Evolutionary conservation across 2,329 filamentous ascomycete species (phyloP).

Genomic region (Sclerotinia minor): DNA sequence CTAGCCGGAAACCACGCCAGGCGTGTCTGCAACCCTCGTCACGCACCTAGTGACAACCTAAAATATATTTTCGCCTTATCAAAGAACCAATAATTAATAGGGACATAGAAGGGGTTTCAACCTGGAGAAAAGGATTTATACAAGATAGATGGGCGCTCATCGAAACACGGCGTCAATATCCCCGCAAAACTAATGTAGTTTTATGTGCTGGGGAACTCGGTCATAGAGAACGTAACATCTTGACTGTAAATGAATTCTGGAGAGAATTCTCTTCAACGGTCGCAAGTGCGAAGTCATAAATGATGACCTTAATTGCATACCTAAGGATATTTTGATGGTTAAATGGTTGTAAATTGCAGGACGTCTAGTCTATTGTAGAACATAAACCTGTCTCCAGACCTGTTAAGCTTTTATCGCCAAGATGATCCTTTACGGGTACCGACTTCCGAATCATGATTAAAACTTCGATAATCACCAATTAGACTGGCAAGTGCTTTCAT

Average conservation of each 20-base stretch:
- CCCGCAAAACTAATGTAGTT: neutral
- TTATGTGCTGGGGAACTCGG: neutral
- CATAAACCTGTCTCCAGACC: neutral
- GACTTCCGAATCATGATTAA: neutral
- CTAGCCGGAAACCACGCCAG: neutral
- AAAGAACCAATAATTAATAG: neutral
- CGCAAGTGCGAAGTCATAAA: neutral
- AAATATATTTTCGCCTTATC: neutral
- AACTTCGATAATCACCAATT: neutral
- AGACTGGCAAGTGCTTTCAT: constrained; percentile 1
- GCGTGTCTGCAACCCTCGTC: neutral
- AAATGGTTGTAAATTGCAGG: neutral
- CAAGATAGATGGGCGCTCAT: neutral
- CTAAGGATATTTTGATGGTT: neutral
- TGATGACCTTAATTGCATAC: neutral
- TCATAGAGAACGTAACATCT: neutral
- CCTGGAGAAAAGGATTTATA: neutral
- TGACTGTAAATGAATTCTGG: neutral
- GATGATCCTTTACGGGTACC: neutral
- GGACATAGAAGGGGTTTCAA: neutral
- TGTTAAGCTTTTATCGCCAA: neutral
- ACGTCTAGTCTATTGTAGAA: neutral
- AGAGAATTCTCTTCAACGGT: neutral
- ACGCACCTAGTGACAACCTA: neutral
- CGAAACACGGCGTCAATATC: neutral